These are phyloP conservation scores for Hemileccinum rubropunctum DNA, from an alignment of 768 basidiomycete genomes.

Conservation along the genomic window DNA sequence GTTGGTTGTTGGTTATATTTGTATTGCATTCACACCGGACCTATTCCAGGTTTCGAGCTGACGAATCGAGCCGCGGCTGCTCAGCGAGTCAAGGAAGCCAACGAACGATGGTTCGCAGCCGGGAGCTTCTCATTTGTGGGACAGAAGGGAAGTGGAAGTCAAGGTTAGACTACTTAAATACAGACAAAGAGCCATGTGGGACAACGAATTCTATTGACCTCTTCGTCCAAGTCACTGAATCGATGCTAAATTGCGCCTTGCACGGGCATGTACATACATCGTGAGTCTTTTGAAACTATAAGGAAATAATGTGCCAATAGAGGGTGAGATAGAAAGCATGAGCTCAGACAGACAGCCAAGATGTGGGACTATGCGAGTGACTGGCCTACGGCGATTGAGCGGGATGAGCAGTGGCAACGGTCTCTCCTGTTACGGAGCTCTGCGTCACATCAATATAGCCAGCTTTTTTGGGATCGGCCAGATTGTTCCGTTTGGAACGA, in stretches of 20 bases:
- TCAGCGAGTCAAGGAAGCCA: constrained; percentile 91
- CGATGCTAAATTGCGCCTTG: constrained; percentile 5
- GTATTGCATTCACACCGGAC: constrained; percentile 12
- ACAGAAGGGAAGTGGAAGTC: constrained; percentile 40
- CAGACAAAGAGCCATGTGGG: background rate
- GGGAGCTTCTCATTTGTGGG: constrained; percentile 82
- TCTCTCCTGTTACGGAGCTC: constrained; percentile 49
- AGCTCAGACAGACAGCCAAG: background rate
- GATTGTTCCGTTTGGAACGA: constrained; percentile 69
- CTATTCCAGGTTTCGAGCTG: constrained; percentile 72
- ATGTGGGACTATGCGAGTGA: constrained; percentile 1
- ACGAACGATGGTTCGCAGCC: constrained; percentile 93
- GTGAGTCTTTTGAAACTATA: constrained; percentile 12
- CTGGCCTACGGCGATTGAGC: constrained; percentile 28
- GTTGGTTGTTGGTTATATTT: constrained; percentile 35
- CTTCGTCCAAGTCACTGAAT: background rate
- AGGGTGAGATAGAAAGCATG: constrained; percentile 1
- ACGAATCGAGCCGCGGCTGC: constrained; percentile 87
- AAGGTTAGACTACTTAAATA: constrained; percentile 16
- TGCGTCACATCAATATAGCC: constrained; percentile 72
- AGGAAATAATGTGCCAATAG: constrained; percentile 19
- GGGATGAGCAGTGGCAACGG: constrained; percentile 50
- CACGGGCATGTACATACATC: constrained; percentile 15
- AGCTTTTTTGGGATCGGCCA: constrained; percentile 50
- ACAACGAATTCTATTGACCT: background rate